phyloP scores from a whole-genome alignment of 1,284 basidiomycete species.

The Thelephora terrestris region DNA sequence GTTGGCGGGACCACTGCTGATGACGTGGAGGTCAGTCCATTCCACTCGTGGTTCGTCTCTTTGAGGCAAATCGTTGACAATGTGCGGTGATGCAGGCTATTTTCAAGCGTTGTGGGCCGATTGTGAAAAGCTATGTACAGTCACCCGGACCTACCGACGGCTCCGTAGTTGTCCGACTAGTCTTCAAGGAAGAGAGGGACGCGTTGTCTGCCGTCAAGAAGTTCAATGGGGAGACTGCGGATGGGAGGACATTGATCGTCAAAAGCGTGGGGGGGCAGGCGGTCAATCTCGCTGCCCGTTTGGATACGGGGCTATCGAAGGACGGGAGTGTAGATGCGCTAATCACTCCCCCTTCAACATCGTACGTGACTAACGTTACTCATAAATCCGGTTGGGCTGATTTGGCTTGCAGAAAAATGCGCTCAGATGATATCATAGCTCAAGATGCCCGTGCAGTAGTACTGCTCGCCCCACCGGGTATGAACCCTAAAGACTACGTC shows the following conservation, averaged over 20 bases:
- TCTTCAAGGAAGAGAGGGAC: conserved; percentile 55
- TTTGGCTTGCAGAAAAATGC: conserved; percentile 61
- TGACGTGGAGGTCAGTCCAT: conserved; percentile 59
- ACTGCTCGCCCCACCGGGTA: conserved; percentile 59
- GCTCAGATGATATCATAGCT: conserved; percentile 68
- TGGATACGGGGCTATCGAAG: conserved; percentile 40
- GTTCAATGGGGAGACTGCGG: conserved; percentile 74
- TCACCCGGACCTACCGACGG: conserved; percentile 21
- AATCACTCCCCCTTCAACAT: conserved; percentile 14
- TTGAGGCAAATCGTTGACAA: neutral
- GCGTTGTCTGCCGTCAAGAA: conserved; percentile 62
- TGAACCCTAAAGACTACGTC: conserved; percentile 45
- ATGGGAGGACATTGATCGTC: conserved; percentile 66
- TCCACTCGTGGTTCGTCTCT: conserved; percentile 1
- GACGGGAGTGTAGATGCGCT: conserved; percentile 62
- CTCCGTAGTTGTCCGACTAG: conserved; percentile 55
- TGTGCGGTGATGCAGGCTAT: conserved; percentile 43
- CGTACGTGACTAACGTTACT: neutral
- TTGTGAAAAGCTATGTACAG: conserved; percentile 29
- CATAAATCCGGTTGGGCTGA: neutral
- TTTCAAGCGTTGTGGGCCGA: conserved; percentile 70
- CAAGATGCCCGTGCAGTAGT: conserved; percentile 60
- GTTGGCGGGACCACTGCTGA: conserved; percentile 73
- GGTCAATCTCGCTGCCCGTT: conserved; percentile 40
- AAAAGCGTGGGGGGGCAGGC: conserved; percentile 49